Evolutionary conservation across 192 early-diverging fungal species (phyloP).

Genomic region (Physocladia obscura): DNA sequence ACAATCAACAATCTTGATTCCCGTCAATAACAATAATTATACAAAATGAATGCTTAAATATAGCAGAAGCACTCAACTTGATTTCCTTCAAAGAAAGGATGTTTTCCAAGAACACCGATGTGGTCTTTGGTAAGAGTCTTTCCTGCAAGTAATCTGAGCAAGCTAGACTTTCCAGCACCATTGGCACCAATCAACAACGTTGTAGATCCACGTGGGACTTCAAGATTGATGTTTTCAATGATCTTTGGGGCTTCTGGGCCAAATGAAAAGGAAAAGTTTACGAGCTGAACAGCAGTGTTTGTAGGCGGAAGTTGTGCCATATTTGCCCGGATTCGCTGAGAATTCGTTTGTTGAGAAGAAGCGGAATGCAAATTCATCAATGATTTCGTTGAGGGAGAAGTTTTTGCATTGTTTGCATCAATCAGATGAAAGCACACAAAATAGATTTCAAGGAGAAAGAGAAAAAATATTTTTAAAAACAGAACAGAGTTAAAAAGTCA

Average conservation of each 20-base stretch:
- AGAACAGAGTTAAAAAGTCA: too few relatives aligned
- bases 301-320: conserved; percentile 22
- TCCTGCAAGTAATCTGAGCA: conserved; percentile 69
- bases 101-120: conserved; percentile 60
- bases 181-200: conserved; percentile 79
- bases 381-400: too few relatives aligned
- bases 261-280: conserved; percentile 52
- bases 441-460: too few relatives aligned
- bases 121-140: conserved; percentile 61
- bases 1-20: too few relatives aligned
- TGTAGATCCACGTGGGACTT: conserved; percentile 52
- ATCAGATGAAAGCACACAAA: neutral
- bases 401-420: neutral
- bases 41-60: too few relatives aligned
- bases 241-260: conserved; percentile 60
- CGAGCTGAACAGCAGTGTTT: conserved; percentile 46
- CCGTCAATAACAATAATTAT: too few relatives aligned
- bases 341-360: neutral
- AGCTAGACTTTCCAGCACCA: conserved; percentile 69
- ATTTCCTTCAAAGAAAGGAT: conserved; percentile 66
- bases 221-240: conserved; percentile 54
- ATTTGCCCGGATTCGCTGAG: conserved; percentile 19
- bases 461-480: too few relatives aligned
- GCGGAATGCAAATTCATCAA: neutral
- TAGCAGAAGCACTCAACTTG: conserved; percentile 39